Evolutionary conservation across 768 basidiomycete species (phyloP), one percentile per base, ranked within the genome.

Genomic region (Hericium rajendrae): DNA sequence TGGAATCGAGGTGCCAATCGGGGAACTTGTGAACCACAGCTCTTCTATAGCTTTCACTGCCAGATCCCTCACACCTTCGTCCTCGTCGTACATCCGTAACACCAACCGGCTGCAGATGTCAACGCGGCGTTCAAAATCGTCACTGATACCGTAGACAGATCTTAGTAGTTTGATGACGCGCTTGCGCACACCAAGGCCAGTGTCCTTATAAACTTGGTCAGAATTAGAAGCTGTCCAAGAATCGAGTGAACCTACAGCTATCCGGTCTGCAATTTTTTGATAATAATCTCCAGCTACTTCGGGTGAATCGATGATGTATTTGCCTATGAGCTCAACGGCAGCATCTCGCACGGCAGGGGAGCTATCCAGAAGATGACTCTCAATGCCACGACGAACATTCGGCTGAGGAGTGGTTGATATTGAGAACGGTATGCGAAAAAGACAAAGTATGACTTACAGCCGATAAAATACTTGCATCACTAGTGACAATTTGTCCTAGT

Each of bases 271-370:
- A 54, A 99, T 90, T 68, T 84, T 85, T 50, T 79, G 76, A 65
- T 94, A 95, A 72, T 98, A 98, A 64, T 94, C 84, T 3, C 81
- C 81, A 0, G 90, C 91, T n/a, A 98, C 84, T 56, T 85, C 84
- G 0, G 92, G 91, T 0, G 86, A 85, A 59, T 92, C 87, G 38
- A 94, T 82, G 76, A 98, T 86, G 65, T 98, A 95, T 72, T 93
- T 95, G n/a, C 97, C 97, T 57, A 98, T 91, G 57, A 99, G 74
- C 66, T 98, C 97, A 13, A 99, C 91, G 5, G 95, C 94, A 4
- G 94, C 93, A 68, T 99, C 97, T 11, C 97, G 88, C 6, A 99
- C 97, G 16, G 90, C 88, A 0, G 97, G 87, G 0, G 97, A 98
- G 61, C 80, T 87, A 64, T 99, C 97, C 2, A 89, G 75, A 13